phyloP scores from a whole-genome alignment of 495 filamentous ascomycete species.

The Aspergillus mulundensis region DNA sequence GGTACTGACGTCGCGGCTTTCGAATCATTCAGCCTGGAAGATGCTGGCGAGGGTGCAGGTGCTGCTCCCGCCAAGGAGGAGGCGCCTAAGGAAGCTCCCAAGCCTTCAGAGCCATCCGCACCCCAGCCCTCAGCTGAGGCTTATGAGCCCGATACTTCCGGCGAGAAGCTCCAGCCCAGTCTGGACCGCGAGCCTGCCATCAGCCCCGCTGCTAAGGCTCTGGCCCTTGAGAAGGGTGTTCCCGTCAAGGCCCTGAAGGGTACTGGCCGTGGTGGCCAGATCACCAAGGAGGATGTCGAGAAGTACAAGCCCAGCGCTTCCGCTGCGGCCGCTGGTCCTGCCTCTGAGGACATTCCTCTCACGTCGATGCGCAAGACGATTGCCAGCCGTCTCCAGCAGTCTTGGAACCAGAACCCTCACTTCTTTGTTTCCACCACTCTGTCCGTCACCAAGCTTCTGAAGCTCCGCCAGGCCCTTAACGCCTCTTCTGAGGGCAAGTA shows the following conservation, averaged over 20 bases:
- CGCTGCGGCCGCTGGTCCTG: conserved; percentile 53
- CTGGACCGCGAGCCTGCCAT: conserved; percentile 74
- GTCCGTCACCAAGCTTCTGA: conserved; percentile 89
- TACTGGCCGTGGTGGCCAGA: conserved; percentile 76
- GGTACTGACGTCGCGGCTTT: conserved; percentile 82
- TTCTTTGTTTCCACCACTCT: conserved; percentile 90
- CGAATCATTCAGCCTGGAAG: conserved; percentile 78
- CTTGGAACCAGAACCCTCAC: conserved; percentile 88
- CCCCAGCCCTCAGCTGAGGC: conserved; percentile 54
- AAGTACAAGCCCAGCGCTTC: conserved; percentile 60
- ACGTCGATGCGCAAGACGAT: conserved; percentile 98
- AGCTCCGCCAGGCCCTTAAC: conserved; percentile 94
- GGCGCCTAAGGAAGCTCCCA: conserved; percentile 50
- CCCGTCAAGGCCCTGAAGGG: conserved; percentile 78
- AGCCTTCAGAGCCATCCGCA: conserved; percentile 56
- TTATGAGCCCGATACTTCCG: conserved; percentile 68
- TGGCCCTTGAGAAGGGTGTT: conserved; percentile 85
- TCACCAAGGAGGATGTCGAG: conserved; percentile 90
- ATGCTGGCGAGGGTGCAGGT: conserved; percentile 83
- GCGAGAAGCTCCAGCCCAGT: conserved; percentile 74
- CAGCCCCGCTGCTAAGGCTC: conserved; percentile 69
- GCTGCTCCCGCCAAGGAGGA: conserved; percentile 56
- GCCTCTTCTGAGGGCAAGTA: conserved; percentile 82
- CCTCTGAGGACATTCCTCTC: conserved; percentile 80
- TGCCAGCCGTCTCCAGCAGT: conserved; percentile 83